A percentile compares a stretch with the other conserved stretches of the same genome.
Conservation (phyloP, 768 basidiomycete species). For the Termitomyces sp. region DNA sequence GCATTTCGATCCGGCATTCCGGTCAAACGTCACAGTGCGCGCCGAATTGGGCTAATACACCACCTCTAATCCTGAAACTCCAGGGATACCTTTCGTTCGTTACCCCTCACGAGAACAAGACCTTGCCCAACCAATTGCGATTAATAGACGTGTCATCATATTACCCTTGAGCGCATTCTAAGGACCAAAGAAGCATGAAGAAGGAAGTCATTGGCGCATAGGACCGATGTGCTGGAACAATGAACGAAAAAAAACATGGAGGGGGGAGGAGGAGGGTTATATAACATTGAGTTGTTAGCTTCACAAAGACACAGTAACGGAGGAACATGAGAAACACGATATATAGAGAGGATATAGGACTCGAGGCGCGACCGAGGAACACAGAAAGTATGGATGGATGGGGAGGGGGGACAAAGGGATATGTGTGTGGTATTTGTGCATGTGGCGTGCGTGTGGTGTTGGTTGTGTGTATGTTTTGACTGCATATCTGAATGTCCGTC, state of each 20-base stretch:
- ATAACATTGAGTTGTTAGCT: constrained; percentile 20
- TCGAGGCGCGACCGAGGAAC: constrained; percentile 5
- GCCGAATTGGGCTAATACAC: too few relatives aligned
- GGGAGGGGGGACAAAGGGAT: constrained; percentile 10
- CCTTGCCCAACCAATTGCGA: not conserved
- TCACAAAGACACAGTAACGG: constrained; percentile 10
- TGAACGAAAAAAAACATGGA: not conserved
- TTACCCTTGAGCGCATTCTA: constrained; percentile 4
- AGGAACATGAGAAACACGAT: constrained; percentile 6
- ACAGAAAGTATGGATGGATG: constrained; percentile 14
- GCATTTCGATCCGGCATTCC: too few relatives aligned
- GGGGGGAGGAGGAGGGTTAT: constrained; percentile 2
- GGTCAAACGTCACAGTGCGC: too few relatives aligned
- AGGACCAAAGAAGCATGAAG: constrained; percentile 4
- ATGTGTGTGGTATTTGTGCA: constrained; percentile 10
- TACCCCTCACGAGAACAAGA: not conserved
- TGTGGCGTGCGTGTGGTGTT: constrained; percentile 6
- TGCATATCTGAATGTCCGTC: constrained; percentile 27
- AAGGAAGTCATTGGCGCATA: not conserved
- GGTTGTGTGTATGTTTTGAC: constrained; percentile 12
- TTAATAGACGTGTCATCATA: not conserved
- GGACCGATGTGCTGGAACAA: constrained; percentile 1
- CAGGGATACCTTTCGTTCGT: too few relatives aligned
- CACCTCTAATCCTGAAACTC: too few relatives aligned
- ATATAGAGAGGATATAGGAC: constrained; percentile 1